Percentiles rank a stretch among this genome's conserved stretches.
Conservation (phyloP, 2,329 filamentous ascomycete genomes). For the Orbilia ellipsospora region DNA sequence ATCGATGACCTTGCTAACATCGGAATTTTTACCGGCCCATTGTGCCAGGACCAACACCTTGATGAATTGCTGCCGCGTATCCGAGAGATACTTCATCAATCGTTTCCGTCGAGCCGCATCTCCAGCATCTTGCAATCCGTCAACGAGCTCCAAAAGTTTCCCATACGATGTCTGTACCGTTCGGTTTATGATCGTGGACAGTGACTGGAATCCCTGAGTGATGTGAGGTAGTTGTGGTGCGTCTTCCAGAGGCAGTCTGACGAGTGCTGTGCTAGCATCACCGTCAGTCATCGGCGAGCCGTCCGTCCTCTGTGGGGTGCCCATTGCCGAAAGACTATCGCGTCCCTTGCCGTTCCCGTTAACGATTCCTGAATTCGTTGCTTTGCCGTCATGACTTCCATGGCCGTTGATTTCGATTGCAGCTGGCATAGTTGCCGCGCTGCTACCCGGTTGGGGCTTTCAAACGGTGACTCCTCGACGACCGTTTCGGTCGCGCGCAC, state of each 20-base stretch:
- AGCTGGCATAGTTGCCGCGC: slow-evolving; percentile 56
- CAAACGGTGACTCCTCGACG: slow-evolving; percentile 45
- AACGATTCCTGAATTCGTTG: slow-evolving; percentile 45
- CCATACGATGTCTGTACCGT: slow-evolving; percentile 86
- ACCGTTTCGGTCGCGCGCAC: slow-evolving; percentile 55
- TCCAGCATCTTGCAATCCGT: slow-evolving; percentile 55
- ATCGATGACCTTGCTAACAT: slow-evolving; percentile 89
- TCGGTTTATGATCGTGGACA: slow-evolving; percentile 79
- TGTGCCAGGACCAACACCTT: slow-evolving; percentile 90
- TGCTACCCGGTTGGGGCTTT: slow-evolving; percentile 44
- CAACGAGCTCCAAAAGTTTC: slow-evolving; percentile 71
- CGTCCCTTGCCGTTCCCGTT: slow-evolving; percentile 52
- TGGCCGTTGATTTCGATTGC: slow-evolving; percentile 55
- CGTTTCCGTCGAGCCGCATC: slow-evolving; percentile 80
- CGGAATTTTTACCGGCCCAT: slow-evolving; percentile 83
- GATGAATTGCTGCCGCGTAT: slow-evolving; percentile 86
- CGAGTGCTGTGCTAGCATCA: slow-evolving; percentile 33
- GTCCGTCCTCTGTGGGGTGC: slow-evolving; percentile 38
- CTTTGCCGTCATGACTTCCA: slow-evolving; percentile 51
- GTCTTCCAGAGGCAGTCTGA: slow-evolving; percentile 35
- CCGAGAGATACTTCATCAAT: slow-evolving; percentile 81
- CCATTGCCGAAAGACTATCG: slow-evolving; percentile 44
- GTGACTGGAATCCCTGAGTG: slow-evolving; percentile 77
- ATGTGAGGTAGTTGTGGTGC: slow-evolving; percentile 69
- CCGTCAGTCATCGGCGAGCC: slow-evolving; percentile 52